These are phyloP conservation scores for Phytopythium oedochilum DNA, from an alignment of 352 stramenopile genomes.

Conservation along the genomic window DNA sequence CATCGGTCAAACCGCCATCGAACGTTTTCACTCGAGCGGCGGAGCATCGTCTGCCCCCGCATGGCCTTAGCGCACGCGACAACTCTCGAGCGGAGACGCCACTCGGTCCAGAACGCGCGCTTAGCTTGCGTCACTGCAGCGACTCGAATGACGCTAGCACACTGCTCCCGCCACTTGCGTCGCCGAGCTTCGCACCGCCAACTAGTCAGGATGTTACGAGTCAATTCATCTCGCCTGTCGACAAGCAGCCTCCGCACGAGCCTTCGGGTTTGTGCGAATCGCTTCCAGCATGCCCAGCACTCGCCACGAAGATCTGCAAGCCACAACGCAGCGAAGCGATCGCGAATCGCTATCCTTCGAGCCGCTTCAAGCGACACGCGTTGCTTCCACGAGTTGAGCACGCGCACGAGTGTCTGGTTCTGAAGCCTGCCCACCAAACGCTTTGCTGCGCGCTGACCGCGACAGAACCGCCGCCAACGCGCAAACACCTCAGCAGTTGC, in stretches of 20 bases:
- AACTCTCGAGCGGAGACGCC: constrained; percentile 7
- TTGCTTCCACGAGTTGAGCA: constrained; percentile 41
- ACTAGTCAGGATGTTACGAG: constrained; percentile 3
- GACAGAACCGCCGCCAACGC: not conserved
- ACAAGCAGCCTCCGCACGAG: constrained; percentile 6
- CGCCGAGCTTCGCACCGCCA: constrained; percentile 10
- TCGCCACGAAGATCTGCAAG: constrained; percentile 9
- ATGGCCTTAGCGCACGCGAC: constrained; percentile 9
- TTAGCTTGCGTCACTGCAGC: not conserved
- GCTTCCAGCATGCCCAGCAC: constrained; percentile 15
- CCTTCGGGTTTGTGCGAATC: constrained; percentile 2
- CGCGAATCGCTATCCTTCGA: constrained; percentile 16
- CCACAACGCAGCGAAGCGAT: constrained; percentile 26
- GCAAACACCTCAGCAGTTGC: not conserved
- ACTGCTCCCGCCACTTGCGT: constrained; percentile 2
- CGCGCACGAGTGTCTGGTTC: constrained; percentile 9
- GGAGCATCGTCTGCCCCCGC: constrained; percentile 5
- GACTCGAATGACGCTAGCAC: not conserved
- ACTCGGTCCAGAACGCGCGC: constrained; percentile 7
- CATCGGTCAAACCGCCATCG: constrained; percentile 12
- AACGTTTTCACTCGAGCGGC: constrained; percentile 7
- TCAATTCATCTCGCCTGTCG: not conserved
- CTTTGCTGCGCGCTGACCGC: not conserved
- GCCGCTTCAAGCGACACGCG: constrained; percentile 9
- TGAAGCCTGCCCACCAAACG: not conserved